Evolutionary conservation across 2,329 filamentous ascomycete genomes (phyloP), one percentile per base, ranked within the genome.

Genomic region (Elsinoe fawcettii): DNA sequence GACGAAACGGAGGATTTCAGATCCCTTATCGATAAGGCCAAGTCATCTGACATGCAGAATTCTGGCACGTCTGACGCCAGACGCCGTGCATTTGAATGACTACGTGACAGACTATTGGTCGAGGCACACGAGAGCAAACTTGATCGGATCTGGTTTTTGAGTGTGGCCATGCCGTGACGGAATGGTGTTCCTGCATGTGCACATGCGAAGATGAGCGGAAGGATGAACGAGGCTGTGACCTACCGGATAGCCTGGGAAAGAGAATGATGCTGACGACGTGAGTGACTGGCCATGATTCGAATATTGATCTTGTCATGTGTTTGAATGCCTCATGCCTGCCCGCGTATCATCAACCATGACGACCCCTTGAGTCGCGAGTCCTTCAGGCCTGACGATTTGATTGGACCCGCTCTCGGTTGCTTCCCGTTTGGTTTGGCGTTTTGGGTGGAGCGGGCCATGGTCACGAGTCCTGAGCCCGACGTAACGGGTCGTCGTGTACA

Each of bases 341-440:
- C 16, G 39, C 14, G 16, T 22, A 43, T 43, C 20, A 23, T 46
- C 2, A 18, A 44, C 20, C 41, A n/a, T 46, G 41, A 46, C 41
- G 41, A 23, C 18, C 41, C 14, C 18, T n/a, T 43, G 37, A 18
- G 36, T 32, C 34, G 5, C n/a, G 39, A 43, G 41, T n/a, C 20
- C 20, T 23, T 25, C 25, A 18, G 32, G 16, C 49, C 18, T 25
- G 49, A 4, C 9, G 12, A 18, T 9, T 53, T 53, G 49, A 53
- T 53, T 53, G 49, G 49, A 53, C 32, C 49, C 49, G 49, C 49
- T 53, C n/a, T 32, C 23, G 49, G 32, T 16, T 12, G 49, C 14
- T 12, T 18, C 27, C 27, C 49, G 49, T 53, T 53, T 53, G 49
- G 49, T 53, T 53, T 53, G 49, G 49, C 49, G 49, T 53, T 34